Percentiles rank a stretch among this genome's conserved stretches.
phyloP scores from a whole-genome alignment of 805 yeast species.

The Yueomyces sinensis region DNA sequence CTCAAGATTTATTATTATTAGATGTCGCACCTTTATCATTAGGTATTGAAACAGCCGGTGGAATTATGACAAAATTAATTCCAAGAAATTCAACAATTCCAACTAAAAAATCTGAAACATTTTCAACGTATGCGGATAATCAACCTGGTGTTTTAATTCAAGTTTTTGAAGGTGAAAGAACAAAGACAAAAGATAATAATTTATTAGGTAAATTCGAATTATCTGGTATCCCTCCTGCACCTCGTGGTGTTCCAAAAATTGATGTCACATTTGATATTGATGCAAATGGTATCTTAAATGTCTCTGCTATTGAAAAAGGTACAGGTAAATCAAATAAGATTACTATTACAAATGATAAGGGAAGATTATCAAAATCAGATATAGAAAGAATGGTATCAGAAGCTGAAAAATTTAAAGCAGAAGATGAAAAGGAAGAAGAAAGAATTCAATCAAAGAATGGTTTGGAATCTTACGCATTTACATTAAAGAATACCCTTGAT shows the following conservation, averaged over 20 bases:
- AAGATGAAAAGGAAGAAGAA: conserved; percentile 84
- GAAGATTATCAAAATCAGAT: conserved; percentile 92
- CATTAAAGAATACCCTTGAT: conserved; percentile 67
- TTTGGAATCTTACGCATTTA: conserved; percentile 86
- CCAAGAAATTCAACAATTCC: conserved; percentile 95
- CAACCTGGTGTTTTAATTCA: conserved; percentile 97
- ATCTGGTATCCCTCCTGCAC: conserved; percentile 93
- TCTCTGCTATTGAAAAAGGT: conserved; percentile 91
- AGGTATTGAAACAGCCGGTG: conserved; percentile 98
- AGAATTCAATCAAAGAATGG: conserved; percentile 89
- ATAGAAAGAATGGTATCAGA: conserved; percentile 94
- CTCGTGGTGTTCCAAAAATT: conserved; percentile 95
- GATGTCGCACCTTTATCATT: conserved; percentile 94
- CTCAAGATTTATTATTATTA: conserved; percentile 82
- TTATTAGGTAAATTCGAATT: conserved; percentile 91
- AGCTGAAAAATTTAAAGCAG: conserved; percentile 93
- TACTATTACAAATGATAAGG: conserved; percentile 96
- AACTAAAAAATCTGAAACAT: conserved; percentile 90
- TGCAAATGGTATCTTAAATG: conserved; percentile 94
- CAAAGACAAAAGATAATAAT: conserved; percentile 89
- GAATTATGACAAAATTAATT: conserved; percentile 94
- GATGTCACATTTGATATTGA: conserved; percentile 94
- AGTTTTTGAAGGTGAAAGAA: conserved; percentile 96
- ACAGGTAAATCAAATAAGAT: conserved; percentile 94
- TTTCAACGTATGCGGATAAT: conserved; percentile 93